Percentiles rank a stretch among this genome's conserved stretches.
phyloP scores from a whole-genome alignment of 352 stramenopile species.

The Plasmopara viticola region DNA sequence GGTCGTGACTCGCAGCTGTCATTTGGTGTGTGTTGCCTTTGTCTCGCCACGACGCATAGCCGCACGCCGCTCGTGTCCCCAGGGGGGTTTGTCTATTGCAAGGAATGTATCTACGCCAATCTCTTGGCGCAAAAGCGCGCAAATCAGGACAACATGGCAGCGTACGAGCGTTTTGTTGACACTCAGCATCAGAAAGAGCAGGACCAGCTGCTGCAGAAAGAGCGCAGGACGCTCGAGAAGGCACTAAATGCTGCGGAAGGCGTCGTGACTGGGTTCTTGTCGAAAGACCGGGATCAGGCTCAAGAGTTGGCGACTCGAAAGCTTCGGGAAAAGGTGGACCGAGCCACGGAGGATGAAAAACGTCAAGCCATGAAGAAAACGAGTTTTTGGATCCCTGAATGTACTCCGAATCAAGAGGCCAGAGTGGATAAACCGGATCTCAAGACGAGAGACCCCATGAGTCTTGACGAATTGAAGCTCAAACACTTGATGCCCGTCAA shows the following conservation, averaged over 20 bases:
- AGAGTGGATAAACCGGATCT: constrained; percentile 55
- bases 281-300: constrained; percentile 1
- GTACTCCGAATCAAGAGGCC: constrained; percentile 50
- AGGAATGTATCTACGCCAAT: constrained; percentile 86
- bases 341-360: constrained; percentile 63
- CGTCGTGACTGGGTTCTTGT: neutral
- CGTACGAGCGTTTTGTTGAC: constrained; percentile 63
- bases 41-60: constrained; percentile 46
- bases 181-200: constrained; percentile 39
- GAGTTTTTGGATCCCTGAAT: constrained; percentile 85
- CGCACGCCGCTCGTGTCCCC: constrained; percentile 65
- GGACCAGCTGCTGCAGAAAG: constrained; percentile 38
- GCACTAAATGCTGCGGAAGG: constrained; percentile 40
- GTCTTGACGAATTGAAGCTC: constrained; percentile 73
- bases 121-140: constrained; percentile 75
- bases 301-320: constrained; percentile 25
- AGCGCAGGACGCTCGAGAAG: constrained; percentile 45
- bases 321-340: constrained; percentile 71
- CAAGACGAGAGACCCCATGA: constrained; percentile 80
- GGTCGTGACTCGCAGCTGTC: constrained; percentile 71
- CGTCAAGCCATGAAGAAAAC: constrained; percentile 72
- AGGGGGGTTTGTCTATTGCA: constrained; percentile 75
- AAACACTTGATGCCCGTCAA: constrained; percentile 86
- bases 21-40: constrained; percentile 78
- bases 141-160: constrained; percentile 60